Evolutionary conservation across 2,329 filamentous ascomycete genomes (phyloP), one percentile per base, ranked within the genome.

Genomic region (Colletotrichum sp.): DNA sequence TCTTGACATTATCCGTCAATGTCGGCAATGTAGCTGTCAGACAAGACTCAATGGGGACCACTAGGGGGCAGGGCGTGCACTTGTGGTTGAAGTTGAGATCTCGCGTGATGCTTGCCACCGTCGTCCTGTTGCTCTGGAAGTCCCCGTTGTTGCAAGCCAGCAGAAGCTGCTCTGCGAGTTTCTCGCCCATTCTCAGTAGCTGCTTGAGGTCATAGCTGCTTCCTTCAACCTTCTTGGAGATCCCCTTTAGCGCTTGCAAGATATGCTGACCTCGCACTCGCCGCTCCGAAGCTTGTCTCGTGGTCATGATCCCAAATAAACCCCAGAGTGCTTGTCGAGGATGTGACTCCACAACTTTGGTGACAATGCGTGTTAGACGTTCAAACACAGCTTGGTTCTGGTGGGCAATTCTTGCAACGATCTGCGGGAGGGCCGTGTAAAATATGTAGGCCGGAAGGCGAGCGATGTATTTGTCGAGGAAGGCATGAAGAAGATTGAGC

Each of bases 361-460:
- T 87, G 71, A 99, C 96, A 79, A 99, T 96, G 39, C 90, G 90
- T 69, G 93, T 92, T 8, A 99, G 87, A 12, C 95, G 88, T 75
- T 93, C 92, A 84, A 95, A 98, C 3, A 98, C 95, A 2, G 92
- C 91, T 6, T 84, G 84, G 82, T 98, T 95, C 1, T 94, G 92
- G 85, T 99, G 97, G 62, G 95, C 95, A 80, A 99, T 98, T 36
- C 97, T 93, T n/a, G 96, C 97, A 72, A 99, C 95, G 77, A 99
- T 94, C 84, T 99, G 97, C 7, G 97, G 95, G 57, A 99, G 88
- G 8, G 96, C 89, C 3, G 93, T 94, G 82, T 96, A 96, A 84
- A 95, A 96, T 36, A 95, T 91, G 80, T 94, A 96, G 2, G 94
- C 91, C 4, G 95, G 94, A 75, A 96, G 88, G 7, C 92, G 90